A percentile compares a stretch with the other conserved stretches of the same genome.
These are phyloP conservation scores for Nicotiana paniculata DNA, from an alignment of 257 asterid species.

Conservation along the genomic window DNA sequence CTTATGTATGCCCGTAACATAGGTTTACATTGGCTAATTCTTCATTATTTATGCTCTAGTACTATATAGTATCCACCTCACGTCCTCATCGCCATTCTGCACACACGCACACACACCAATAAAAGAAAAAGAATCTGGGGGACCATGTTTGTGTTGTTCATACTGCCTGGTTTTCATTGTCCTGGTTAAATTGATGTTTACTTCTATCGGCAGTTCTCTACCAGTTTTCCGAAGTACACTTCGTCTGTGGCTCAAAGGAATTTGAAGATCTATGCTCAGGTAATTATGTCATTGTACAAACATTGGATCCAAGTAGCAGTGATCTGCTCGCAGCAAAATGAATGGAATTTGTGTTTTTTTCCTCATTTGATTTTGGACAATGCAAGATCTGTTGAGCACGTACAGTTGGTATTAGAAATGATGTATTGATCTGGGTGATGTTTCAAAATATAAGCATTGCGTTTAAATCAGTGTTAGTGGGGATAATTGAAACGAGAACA, in stretches of 20 bases:
- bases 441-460: neutral
- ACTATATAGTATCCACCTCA: neutral
- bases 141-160: neutral
- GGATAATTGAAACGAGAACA: neutral
- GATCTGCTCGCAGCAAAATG: neutral
- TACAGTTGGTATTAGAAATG: neutral
- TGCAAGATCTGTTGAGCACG: neutral
- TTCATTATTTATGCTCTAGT: neutral
- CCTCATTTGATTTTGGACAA: neutral
- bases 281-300: slow-evolving; percentile 11
- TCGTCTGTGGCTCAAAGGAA: slow-evolving; percentile 91
- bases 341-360: neutral
- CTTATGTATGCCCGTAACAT: no score
- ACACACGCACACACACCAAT: neutral
- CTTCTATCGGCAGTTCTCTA: slow-evolving; percentile 57
- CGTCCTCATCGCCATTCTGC: no score
- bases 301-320: neutral
- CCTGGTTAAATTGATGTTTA: neutral
- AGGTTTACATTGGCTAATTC: neutral
- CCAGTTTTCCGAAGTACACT: slow-evolving; percentile 75
- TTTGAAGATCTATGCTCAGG: slow-evolving; percentile 75
- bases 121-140: neutral
- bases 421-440: neutral
- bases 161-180: neutral
- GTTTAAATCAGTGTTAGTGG: neutral